A percentile compares a stretch with the other conserved stretches of the same genome.
These are phyloP conservation scores for Proliferodiscus dingleyae DNA, from an alignment of 2,329 filamentous ascomycete genomes.

Conservation along the genomic window DNA sequence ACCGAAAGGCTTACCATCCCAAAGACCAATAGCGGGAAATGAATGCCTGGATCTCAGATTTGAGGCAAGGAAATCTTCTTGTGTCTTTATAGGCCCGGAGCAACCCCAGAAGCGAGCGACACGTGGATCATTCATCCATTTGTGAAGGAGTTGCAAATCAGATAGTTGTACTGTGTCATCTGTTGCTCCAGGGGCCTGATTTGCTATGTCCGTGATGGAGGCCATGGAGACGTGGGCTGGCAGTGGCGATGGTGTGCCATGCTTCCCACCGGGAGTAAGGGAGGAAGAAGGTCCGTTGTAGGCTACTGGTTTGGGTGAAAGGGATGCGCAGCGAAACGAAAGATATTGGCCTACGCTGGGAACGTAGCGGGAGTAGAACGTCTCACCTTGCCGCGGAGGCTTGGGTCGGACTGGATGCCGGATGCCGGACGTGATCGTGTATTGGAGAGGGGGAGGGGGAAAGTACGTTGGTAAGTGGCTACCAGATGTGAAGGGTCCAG, in stretches of 20 bases:
- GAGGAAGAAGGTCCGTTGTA: constrained; percentile 53
- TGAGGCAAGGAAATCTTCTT: constrained; percentile 62
- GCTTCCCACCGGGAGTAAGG: constrained; percentile 25
- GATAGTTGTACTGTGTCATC: constrained; percentile 34
- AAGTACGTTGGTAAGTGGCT: constrained; percentile 90
- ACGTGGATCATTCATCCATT: constrained; percentile 84
- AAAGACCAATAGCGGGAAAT: constrained; percentile 88
- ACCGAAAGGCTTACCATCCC: constrained; percentile 92
- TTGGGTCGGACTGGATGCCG: constrained; percentile 85
- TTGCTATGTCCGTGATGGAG: constrained; percentile 36
- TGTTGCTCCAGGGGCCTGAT: constrained; percentile 32
- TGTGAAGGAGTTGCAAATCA: constrained; percentile 67
- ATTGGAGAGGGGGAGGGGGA: constrained; percentile 77
- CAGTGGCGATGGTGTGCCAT: constrained; percentile 23
- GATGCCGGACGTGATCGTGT: constrained; percentile 69
- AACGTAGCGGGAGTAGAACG: constrained; percentile 85
- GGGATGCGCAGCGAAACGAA: constrained; percentile 78
- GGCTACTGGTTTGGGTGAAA: constrained; percentile 57
- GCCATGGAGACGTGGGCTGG: constrained; percentile 32
- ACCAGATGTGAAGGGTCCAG: constrained; percentile 72
- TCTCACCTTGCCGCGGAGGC: constrained; percentile 82
- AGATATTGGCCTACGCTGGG: constrained; percentile 79
- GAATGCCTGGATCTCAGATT: constrained; percentile 66
- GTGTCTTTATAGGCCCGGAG: constrained; percentile 49
- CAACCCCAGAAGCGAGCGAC: constrained; percentile 82